Evolutionary conservation across 1,284 basidiomycete species (phyloP).

Genomic region (Boletellus deceptivus): DNA sequence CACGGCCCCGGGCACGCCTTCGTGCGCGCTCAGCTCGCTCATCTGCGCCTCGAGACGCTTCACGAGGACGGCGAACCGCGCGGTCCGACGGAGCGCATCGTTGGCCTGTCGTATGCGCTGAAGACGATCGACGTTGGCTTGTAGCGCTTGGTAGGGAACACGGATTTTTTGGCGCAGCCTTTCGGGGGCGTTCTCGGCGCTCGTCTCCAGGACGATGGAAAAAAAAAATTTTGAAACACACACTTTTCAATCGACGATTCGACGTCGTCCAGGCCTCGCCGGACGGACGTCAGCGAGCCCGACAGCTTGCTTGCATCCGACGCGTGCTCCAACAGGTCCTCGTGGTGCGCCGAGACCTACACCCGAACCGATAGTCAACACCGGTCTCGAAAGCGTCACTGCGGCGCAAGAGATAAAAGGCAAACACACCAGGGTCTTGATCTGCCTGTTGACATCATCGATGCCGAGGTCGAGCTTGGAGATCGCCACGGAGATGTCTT

Average conservation of each 20-base stretch:
- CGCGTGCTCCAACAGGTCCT: conserved; percentile 70
- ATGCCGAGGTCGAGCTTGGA: conserved; percentile 81
- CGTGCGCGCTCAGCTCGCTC: conserved; percentile 50
- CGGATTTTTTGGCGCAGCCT: conserved; percentile 85
- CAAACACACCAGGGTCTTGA: conserved; percentile 71
- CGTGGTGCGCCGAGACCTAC: conserved; percentile 71
- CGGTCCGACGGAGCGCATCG: conserved; percentile 78
- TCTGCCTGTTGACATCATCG: conserved; percentile 86
- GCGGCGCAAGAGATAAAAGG: not conserved
- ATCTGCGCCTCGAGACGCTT: conserved; percentile 81
- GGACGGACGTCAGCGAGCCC: conserved; percentile 59
- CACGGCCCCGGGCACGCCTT: conserved; percentile 3
- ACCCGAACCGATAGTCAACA: not conserved
- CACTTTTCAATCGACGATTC: conserved; percentile 72
- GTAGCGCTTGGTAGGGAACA: conserved; percentile 73
- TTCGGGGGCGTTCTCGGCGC: conserved; percentile 1
- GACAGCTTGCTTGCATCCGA: conserved; percentile 63
- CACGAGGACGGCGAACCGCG: conserved; percentile 80
- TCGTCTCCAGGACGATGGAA: conserved; percentile 9
- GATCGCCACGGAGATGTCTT: conserved; percentile 84
- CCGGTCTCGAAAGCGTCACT: too few species aligned
- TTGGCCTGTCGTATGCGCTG: conserved; percentile 77
- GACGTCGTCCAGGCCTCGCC: conserved; percentile 65
- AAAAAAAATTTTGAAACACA: conserved; percentile 13
- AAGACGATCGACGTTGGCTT: conserved; percentile 67